Percentiles rank a stretch among this genome's conserved stretches.
Conservation (phyloP, 352 stramenopile genomes). For the Globisporangium echinulatum region DNA sequence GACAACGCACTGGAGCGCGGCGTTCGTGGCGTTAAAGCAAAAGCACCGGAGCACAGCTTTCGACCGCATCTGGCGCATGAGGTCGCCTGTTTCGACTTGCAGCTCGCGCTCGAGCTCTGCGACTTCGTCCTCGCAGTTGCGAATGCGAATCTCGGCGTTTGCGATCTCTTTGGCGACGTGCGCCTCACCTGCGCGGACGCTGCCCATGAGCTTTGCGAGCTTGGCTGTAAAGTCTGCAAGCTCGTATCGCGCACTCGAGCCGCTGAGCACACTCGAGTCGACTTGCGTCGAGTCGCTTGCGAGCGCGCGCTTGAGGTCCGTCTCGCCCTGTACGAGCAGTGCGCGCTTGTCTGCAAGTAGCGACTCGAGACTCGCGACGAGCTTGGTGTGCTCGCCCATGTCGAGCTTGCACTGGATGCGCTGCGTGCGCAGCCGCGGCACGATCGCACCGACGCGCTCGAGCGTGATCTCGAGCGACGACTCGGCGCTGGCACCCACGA, state of each 20-base stretch:
- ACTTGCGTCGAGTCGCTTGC: conserved; percentile 58
- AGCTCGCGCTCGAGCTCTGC: conserved; percentile 61
- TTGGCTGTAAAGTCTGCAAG: conserved; percentile 77
- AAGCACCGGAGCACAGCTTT: conserved; percentile 71
- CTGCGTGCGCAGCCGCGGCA: conserved; percentile 47
- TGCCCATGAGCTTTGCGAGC: conserved; percentile 58
- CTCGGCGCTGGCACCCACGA: conserved; percentile 56
- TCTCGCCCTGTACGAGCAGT: conserved; percentile 49
- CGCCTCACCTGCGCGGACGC: conserved; percentile 48
- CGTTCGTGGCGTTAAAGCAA: conserved; percentile 64
- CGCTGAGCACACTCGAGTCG: conserved; percentile 59
- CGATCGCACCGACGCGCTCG: conserved; percentile 61
- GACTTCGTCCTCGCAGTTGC: conserved; percentile 64
- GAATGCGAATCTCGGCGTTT: conserved; percentile 59
- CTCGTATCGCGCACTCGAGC: conserved; percentile 52
- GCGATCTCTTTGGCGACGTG: conserved; percentile 49
- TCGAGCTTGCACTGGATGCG: conserved; percentile 51
- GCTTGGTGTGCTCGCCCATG: conserved; percentile 52
- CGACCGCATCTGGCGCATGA: conserved; percentile 66
- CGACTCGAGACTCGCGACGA: conserved; percentile 39
- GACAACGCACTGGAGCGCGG: conserved; percentile 65
- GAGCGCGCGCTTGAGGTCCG: conserved; percentile 58
- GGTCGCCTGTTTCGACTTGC: conserved; percentile 49
- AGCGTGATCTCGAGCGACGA: conserved; percentile 52
- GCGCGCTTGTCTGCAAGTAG: conserved; percentile 51